Evolutionary conservation across 345 rosid species (phyloP).

Genomic region (Laguncularia racemosa): DNA sequence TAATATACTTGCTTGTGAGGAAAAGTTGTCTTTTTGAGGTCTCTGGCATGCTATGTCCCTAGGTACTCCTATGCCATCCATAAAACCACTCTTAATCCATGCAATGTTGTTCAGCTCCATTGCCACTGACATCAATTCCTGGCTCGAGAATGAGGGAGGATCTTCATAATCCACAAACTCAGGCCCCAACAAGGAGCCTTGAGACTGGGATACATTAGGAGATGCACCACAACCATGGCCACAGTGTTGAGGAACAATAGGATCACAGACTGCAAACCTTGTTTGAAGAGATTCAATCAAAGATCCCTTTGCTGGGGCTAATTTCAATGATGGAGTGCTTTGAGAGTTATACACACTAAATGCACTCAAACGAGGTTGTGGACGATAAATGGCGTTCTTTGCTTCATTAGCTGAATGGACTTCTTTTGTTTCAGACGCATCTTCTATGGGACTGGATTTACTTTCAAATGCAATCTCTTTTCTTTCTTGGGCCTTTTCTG

Average conservation of each 20-base stretch:
- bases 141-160: slow-evolving; percentile 47
- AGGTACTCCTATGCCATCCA: slow-evolving; percentile 13
- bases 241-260: slow-evolving; percentile 46
- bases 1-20: slow-evolving; percentile 3
- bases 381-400: slow-evolving; percentile 29
- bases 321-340: slow-evolving; percentile 19
- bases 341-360: slow-evolving; percentile 54
- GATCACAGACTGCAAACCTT: slow-evolving; percentile 38
- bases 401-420: slow-evolving; percentile 17
- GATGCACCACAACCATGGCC: slow-evolving; percentile 65
- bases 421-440: slow-evolving; percentile 16
- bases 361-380: slow-evolving; percentile 60
- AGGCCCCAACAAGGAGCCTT: slow-evolving; percentile 54
- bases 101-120: slow-evolving; percentile 83
- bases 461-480: slow-evolving; percentile 24
- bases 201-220: slow-evolving; percentile 18
- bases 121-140: slow-evolving; percentile 69
- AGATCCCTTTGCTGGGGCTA: slow-evolving; percentile 40
- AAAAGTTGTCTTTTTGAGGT: neutral
- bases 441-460: slow-evolving; percentile 18
- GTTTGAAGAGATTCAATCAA: slow-evolving; percentile 44
- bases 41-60: neutral
- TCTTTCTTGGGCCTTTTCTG: slow-evolving; percentile 22
- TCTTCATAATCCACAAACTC: slow-evolving; percentile 84
- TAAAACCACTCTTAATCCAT: slow-evolving; percentile 74